Evolutionary conservation across 208 protist genomes (phyloP).

Genomic region (Leishmania turanica): DNA sequence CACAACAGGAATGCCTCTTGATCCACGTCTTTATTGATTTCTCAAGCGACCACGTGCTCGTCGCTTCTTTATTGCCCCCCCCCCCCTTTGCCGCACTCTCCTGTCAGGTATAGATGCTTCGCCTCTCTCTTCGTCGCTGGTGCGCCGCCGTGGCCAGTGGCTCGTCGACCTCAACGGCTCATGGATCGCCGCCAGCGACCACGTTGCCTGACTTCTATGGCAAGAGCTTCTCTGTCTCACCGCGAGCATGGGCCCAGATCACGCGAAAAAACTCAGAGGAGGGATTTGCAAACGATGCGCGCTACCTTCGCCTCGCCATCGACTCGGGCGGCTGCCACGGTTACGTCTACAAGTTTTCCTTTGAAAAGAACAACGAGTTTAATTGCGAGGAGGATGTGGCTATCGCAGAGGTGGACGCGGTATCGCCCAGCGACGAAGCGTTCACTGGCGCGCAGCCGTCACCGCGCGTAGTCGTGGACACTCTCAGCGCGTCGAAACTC

Average conservation of each 20-base stretch:
- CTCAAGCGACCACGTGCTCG: neutral
- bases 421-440: conserved; percentile 18
- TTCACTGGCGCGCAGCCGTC: conserved; percentile 38
- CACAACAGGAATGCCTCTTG: neutral
- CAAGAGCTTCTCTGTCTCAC: conserved; percentile 70
- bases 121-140: conserved; percentile 22
- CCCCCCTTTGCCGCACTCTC: neutral
- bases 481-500: conserved; percentile 68
- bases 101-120: conserved; percentile 13
- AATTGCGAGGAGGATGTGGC: conserved; percentile 72
- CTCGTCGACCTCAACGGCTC: conserved; percentile 3
- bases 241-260: conserved; percentile 77
- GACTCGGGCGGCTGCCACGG: conserved; percentile 91
- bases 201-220: conserved; percentile 66
- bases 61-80: neutral
- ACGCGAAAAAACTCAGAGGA: conserved; percentile 76
- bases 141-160: conserved; percentile 11
- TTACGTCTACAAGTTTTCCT: conserved; percentile 89
- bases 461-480: conserved; percentile 75
- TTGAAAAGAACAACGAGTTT: conserved; percentile 51
- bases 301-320: conserved; percentile 80
- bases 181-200: neutral
- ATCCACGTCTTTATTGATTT: neutral
- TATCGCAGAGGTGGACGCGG: conserved; percentile 61
- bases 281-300: conserved; percentile 70